Evolutionary conservation across 2,329 filamentous ascomycete genomes (phyloP).

Genomic region (Fusarium sp.): DNA sequence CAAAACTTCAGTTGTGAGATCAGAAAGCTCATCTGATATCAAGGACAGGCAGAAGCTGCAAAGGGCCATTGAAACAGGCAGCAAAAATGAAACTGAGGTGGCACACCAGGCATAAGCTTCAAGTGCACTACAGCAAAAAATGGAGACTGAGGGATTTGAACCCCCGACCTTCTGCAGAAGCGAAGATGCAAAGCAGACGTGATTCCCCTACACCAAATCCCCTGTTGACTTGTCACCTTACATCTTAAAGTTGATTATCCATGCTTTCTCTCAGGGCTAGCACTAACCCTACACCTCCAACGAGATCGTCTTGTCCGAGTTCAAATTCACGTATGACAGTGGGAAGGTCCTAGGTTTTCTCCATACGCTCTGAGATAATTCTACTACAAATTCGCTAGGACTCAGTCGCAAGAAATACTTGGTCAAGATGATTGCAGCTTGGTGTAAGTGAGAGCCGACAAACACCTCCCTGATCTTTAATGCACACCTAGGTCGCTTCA

Average conservation of each 20-base stretch:
- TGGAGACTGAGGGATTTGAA: slow-evolving; percentile 50
- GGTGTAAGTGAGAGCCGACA: not conserved
- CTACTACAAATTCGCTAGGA: no score
- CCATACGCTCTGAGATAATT: no score
- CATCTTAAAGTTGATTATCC: not conserved
- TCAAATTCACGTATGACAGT: not conserved
- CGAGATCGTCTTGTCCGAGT: not conserved
- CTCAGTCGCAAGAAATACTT: not conserved
- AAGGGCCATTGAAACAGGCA: not conserved
- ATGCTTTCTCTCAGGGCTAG: not conserved
- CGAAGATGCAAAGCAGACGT: slow-evolving; percentile 46
- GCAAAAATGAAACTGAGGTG: not conserved
- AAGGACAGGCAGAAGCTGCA: not conserved
- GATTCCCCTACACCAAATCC: slow-evolving; percentile 48
- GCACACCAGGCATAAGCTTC: not conserved
- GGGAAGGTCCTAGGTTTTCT: no score
- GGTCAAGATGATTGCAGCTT: not conserved
- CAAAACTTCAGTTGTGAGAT: no score
- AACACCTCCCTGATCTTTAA: not conserved
- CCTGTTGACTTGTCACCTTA: slow-evolving; percentile 11
- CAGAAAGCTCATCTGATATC: not conserved
- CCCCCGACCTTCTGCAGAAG: slow-evolving; percentile 45
- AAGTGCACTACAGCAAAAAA: slow-evolving; percentile 4
- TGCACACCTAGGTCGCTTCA: no score
- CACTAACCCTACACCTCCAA: not conserved